Base-by-base conservation (phyloP, 331 rosid species). In the Rhamnella rubrinervis region DNA sequence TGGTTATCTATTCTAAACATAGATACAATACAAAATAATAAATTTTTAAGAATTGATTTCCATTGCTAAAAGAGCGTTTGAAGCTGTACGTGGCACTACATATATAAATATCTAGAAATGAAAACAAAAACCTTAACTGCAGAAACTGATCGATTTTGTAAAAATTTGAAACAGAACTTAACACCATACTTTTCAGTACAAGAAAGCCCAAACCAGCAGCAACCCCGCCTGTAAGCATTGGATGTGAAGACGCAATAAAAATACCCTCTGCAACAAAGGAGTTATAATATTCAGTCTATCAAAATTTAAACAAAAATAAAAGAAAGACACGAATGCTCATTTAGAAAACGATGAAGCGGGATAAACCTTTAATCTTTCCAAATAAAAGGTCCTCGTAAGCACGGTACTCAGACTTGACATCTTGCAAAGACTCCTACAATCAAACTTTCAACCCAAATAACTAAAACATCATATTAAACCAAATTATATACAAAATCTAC, bases 301-400 rank as follows among this genome's bases (percentile, higher is more conserved):
- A 40, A 73, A 74, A 67, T 59, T 60, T 53, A 75, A 19, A 59
- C 20, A 20, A 23, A 57, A 65, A 11, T 21, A 58, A 62, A 86
- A 70, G 14, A 23, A 78, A 67, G 23, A 7, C 12, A 13, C 28
- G 6, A 38, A 6, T 16, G 25, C 40, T 17, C n/a, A 19, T 51
- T 52, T 61, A 70, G 20, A 53, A 21, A 53, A 17, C 20, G 7
- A 21, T 6, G 6, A 53, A 15, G 26, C 57, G 9, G 25, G 14
- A 47, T 75, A 75, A 66, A 93, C 97, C 98, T 93, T 84, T 89
- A 65, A 93, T 75, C 84, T 91, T 87, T 37, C 78, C 89, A 70
- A 93, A 74, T 10, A 89, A 18, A 66, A 85, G 49, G 41, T 80
- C 82, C 78, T 91, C 96, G 12, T 88, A 91, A 44, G 82, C 81